Conservation (phyloP, 345 rosid species). For the Psidium friedrichsthalianum region DNA sequence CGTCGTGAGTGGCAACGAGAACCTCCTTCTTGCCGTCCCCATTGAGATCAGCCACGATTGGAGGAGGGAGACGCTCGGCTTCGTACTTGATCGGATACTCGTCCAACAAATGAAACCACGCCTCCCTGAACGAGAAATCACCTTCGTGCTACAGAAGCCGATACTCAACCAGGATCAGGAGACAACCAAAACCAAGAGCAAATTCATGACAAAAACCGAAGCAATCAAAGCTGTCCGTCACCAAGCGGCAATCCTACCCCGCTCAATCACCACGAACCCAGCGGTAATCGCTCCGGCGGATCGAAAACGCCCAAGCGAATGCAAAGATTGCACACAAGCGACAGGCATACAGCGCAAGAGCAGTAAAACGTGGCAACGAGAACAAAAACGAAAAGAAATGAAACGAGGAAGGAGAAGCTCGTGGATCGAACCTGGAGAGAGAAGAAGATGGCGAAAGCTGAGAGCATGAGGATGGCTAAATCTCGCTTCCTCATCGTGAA, state of each 20-base stretch:
- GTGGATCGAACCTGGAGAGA: conserved; percentile 66
- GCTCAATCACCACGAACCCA: neutral
- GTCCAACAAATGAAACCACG: conserved; percentile 80
- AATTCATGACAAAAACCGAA: neutral
- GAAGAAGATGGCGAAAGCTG: conserved; percentile 96
- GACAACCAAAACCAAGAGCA: neutral
- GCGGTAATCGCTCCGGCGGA: neutral
- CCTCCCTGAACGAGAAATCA: conserved; percentile 90
- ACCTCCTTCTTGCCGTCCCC: conserved; percentile 92
- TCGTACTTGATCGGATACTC: conserved; percentile 84
- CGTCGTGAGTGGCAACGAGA: conserved; percentile 87
- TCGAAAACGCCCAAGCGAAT: too few relatives aligned
- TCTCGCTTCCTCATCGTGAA: conserved; percentile 87
- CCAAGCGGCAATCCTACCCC: neutral
- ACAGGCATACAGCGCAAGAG: neutral
- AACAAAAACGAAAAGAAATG: rapidly evolving
- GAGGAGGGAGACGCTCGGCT: conserved; percentile 88
- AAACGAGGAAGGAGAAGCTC: neutral
- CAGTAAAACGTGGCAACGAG: too few relatives aligned
- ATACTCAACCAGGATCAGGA: neutral
- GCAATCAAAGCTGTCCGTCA: neutral
- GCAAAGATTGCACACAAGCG: neutral
- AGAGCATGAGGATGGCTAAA: conserved; percentile 88
- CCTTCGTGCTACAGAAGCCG: conserved; percentile 65
- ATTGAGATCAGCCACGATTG: conserved; percentile 82